Base-by-base conservation (phyloP, 495 filamentous ascomycete genomes). In the Aspergillus biplanus region DNA sequence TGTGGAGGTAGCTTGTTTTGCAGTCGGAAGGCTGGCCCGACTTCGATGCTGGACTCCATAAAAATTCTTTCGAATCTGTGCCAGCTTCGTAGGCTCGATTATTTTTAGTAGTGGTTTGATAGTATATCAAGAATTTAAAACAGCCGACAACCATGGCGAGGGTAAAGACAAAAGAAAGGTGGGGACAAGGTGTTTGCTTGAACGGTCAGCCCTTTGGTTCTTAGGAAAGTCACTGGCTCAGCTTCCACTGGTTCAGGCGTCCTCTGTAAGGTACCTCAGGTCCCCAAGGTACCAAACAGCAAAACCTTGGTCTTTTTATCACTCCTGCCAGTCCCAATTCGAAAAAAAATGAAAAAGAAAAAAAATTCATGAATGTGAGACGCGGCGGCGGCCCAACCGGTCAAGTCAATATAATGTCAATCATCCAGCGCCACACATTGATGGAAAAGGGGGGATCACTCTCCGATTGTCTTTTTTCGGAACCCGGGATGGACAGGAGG, bases 381-480 rank as follows among this genome's bases (percentile, higher is more conserved):
- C 63, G 54, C 33, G 35, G 21, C 9, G 11, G 33, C 11, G 34
- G 52, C 33, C 63, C 57, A 65, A 48, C 54, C 58, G 59, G 42
- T 54, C 59, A 42, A 55, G 44, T 35, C 65, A 62, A 61, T 62
- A 52, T 59, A 54, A 58, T 64, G 66, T 52, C 66, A 68, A 68
- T 68, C 63, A 65, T 65, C 52, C 63, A 61, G 54, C 66, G 66
- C 66, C 66, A 68, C 66, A 27, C 47, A 61, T 39, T 48, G 12
- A 35, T 55, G 50, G 46, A 59, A 65, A 56, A 57, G 57, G 63
- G 63, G 57, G 4, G 11, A 18, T 44, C 33, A 35, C 16, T 34
- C 18, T 21, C n/a, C 11, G 18, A 18, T 52, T 32, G 21, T 33
- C 18, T 18, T 44, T 57, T 49, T 46, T 15, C 18, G 13, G 11